Base-by-base conservation (phyloP, 192 early-diverging fungal genomes). In the Spizellomyces punctatus region DNA sequence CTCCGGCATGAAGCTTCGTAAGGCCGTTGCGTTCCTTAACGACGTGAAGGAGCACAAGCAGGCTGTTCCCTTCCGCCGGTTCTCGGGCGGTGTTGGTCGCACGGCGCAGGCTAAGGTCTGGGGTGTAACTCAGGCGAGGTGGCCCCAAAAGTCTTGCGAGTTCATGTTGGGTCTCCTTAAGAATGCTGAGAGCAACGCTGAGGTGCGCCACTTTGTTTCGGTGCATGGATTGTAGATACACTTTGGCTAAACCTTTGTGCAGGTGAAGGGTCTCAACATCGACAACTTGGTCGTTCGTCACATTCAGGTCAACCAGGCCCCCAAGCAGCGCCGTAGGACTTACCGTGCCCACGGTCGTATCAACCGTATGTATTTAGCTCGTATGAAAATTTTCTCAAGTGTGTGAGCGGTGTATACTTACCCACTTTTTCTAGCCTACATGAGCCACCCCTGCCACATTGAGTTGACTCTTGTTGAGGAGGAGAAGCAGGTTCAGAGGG, bases 281-380 rank as follows among this genome's bases (percentile, higher is more conserved):
- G 94, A 98, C 66, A 87, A 92, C 77, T 86, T 96, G 67, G 87
- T 92, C 67, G 86, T 99, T 79, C 90, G 91, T 86, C 92, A 96
- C 91, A 92, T 98, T 72, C 90, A 94, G 86, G 95, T 99, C 83
- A 97, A 99, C 90, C 92, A 94, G 81, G 96, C 96, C 73, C 93
- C 93, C 78, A 95, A 95, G 86, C 93, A 94, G 82, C 93, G 96
- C 74, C 91, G 96, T 78, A 86, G 96, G 79, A 97, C 94, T 46
- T 97, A 91, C 92, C 93, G 96, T 89, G 96, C 95, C 76, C 96
- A 99, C 89, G 96, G 96, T 90, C 91, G 94, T 78, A 95, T 95
- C 81, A 91, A 91, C 87, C 81, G 82, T 82, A 73, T 73, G 76
- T 79, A 8, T 41, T 36, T 36, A 36, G 27, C 27, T 2, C 27